A percentile compares a stretch with the other conserved stretches of the same genome.
Evolutionary conservation across 306 rosid species (phyloP).

Genomic region (Glycine soja): DNA sequence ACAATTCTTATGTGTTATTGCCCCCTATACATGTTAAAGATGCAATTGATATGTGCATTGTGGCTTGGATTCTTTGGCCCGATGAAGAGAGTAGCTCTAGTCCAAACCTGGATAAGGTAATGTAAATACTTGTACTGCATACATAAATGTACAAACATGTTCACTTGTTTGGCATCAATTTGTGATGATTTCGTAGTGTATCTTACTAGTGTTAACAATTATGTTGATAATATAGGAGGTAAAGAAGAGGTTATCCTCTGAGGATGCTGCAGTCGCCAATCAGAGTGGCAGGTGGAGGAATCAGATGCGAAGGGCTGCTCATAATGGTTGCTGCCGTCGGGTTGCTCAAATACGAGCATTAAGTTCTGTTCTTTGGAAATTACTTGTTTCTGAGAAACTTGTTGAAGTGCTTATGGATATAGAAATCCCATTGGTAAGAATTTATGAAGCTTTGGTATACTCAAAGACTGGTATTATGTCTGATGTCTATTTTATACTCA

Average conservation of each 20-base stretch:
- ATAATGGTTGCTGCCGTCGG: constrained; percentile 95
- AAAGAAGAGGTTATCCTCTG: constrained; percentile 80
- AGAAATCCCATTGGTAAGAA: constrained; percentile 83
- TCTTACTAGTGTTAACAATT: constrained; percentile 36
- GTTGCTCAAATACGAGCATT: constrained; percentile 90
- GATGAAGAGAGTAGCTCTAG: constrained; percentile 90
- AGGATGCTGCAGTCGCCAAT: constrained; percentile 84
- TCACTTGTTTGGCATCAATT: constrained; percentile 6
- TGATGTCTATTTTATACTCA: constrained; percentile 2
- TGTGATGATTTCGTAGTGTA: constrained; percentile 5
- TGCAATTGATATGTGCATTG: constrained; percentile 82
- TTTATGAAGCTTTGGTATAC: constrained; percentile 18
- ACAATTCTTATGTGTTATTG: constrained; percentile 66
- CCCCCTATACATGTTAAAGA: constrained; percentile 61
- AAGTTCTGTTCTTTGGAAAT: constrained; percentile 89
- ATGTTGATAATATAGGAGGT: constrained; percentile 69
- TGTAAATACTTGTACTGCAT: constrained; percentile 14
- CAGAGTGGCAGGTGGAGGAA: constrained; percentile 92
- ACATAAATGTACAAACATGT: not conserved
- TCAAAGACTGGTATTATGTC: not conserved
- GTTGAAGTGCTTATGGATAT: constrained; percentile 71
- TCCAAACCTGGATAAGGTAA: constrained; percentile 96
- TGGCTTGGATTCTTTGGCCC: constrained; percentile 98
- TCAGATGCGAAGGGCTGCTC: constrained; percentile 97
- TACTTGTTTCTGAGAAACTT: constrained; percentile 84